Percentiles rank a stretch among this genome's conserved stretches.
Evolutionary conservation across 805 yeast species (phyloP).

Genomic region (Wickerhamiella brachini): DNA sequence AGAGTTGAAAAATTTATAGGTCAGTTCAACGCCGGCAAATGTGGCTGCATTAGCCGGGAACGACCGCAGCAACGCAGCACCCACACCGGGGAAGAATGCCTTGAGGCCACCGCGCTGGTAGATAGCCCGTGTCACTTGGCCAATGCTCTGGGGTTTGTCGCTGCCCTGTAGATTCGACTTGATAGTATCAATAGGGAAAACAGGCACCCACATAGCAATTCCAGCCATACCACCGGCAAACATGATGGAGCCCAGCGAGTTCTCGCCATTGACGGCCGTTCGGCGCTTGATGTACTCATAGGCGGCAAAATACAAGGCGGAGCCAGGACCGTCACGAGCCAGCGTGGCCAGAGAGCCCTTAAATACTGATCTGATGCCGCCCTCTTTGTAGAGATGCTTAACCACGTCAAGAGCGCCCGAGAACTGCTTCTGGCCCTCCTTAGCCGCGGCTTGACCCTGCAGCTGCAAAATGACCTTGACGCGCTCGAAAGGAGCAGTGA

Average conservation of each 20-base stretch:
- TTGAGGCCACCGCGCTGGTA: slow-evolving; percentile 67
- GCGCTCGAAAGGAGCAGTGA: slow-evolving; percentile 97
- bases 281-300: slow-evolving; percentile 65
- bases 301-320: slow-evolving; percentile 89
- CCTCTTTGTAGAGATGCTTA: slow-evolving; percentile 53
- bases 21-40: slow-evolving; percentile 85
- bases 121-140: slow-evolving; percentile 51
- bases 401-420: slow-evolving; percentile 47
- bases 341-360: slow-evolving; percentile 86
- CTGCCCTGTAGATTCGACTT: slow-evolving; percentile 71
- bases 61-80: slow-evolving; percentile 85
- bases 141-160: slow-evolving; percentile 36
- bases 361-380: slow-evolving; percentile 74
- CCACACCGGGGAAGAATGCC: slow-evolving; percentile 95
- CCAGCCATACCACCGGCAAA: slow-evolving; percentile 95
- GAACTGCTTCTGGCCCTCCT: slow-evolving; percentile 24
- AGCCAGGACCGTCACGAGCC: slow-evolving; percentile 96
- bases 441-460: slow-evolving; percentile 36
- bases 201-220: slow-evolving; percentile 90
- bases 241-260: slow-evolving; percentile 62
- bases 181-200: slow-evolving; percentile 92
- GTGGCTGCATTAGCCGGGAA: slow-evolving; percentile 99
- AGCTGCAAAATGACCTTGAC: slow-evolving; percentile 88
- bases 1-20: slow-evolving; percentile 28
- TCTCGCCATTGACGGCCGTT: slow-evolving; percentile 32